These are phyloP conservation scores for Garcia nutans DNA, from an alignment of 345 rosid genomes.

Conservation along the genomic window DNA sequence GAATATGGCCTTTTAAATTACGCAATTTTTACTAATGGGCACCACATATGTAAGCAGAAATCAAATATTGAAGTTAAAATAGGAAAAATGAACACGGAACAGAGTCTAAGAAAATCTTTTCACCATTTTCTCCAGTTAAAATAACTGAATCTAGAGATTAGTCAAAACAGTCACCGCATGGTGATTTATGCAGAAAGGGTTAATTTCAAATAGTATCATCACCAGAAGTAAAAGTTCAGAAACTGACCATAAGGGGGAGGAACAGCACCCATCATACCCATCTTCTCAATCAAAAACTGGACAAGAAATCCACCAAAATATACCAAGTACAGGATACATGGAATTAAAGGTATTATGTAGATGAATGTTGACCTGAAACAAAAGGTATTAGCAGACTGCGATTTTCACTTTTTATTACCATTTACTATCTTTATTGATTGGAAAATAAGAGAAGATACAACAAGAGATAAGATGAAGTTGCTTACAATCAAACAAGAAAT, in stretches of 20 bases:
- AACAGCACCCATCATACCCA: slow-evolving; percentile 93
- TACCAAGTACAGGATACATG: slow-evolving; percentile 63
- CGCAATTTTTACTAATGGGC: neutral
- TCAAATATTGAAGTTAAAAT: neutral
- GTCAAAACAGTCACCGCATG: neutral
- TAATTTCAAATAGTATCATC: neutral
- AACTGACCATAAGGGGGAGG: slow-evolving; percentile 90
- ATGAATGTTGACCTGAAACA: slow-evolving; percentile 68
- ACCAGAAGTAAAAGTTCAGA: slow-evolving; percentile 24
- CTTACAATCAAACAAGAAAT: neutral
- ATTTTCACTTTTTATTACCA: neutral
- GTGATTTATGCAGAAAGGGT: neutral
- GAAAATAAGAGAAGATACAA: neutral
- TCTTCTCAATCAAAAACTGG: slow-evolving; percentile 87
- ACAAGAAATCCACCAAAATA: slow-evolving; percentile 83
- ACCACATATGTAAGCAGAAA: neutral
- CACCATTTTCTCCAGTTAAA: neutral
- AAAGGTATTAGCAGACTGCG: slow-evolving; percentile 26
- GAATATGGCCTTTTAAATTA: neutral
- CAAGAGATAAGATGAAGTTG: neutral
- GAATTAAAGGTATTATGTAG: slow-evolving; percentile 68
- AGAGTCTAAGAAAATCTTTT: neutral
- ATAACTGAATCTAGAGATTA: neutral
- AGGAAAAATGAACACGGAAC: neutral
- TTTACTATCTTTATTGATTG: neutral